phyloP scores from a whole-genome alignment of 805 yeast species.

The Nakazawaea pomicola region DNA sequence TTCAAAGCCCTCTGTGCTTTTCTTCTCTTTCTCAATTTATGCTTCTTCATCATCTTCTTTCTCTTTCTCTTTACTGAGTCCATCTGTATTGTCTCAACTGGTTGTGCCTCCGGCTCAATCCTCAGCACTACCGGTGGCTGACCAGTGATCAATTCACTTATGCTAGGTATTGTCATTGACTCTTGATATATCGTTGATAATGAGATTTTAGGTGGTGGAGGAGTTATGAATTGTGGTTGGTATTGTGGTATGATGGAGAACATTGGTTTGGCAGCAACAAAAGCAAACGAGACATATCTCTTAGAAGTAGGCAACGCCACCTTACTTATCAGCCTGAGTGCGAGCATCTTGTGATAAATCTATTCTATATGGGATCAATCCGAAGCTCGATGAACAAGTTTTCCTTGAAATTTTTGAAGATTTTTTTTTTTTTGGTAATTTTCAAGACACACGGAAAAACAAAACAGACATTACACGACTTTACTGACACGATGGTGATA shows the following conservation, averaged over 20 bases:
- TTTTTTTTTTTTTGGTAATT: background rate
- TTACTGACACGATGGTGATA: too few relatives aligned
- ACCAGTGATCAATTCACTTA: constrained; percentile 5
- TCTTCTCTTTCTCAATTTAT: constrained; percentile 95
- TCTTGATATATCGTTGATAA: background rate
- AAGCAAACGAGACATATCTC: too few relatives aligned
- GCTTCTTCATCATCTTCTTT: constrained; percentile 95
- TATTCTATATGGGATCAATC: too few relatives aligned
- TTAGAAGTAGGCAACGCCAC: too few relatives aligned
- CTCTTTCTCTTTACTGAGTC: constrained; percentile 82
- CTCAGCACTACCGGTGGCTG: too few relatives aligned
- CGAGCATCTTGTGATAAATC: background rate
- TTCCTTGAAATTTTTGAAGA: background rate
- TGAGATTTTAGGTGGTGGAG: background rate
- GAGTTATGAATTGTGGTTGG: too few relatives aligned
- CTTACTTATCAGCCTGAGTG: background rate
- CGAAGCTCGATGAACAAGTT: background rate
- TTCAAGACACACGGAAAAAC: too few relatives aligned
- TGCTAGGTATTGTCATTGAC: constrained; percentile 3
- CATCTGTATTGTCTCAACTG: constrained; percentile 28
- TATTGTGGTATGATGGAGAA: too few relatives aligned
- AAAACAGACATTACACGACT: too few relatives aligned
- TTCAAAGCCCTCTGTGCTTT: constrained; percentile 81
- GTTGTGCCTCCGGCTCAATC: constrained; percentile 18
- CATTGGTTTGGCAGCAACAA: too few relatives aligned